Evolutionary conservation across 2,329 filamentous ascomycete species (phyloP).

Genomic region (Fusarium praegraminearum): DNA sequence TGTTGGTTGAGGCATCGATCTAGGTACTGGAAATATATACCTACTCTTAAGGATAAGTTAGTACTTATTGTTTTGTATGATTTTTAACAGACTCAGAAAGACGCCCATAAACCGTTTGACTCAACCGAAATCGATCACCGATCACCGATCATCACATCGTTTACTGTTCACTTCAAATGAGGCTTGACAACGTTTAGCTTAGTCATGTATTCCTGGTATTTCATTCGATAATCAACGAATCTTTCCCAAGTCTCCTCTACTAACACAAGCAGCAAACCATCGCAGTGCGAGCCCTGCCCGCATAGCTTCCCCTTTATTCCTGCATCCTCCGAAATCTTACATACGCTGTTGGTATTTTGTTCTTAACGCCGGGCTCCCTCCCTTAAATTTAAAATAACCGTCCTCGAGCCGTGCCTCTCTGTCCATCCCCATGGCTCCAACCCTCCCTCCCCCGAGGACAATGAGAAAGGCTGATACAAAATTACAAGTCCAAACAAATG

Average conservation of each 20-base stretch:
- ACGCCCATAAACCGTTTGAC: not conserved
- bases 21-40: not conserved
- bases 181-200: not conserved
- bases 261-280: constrained; percentile 29
- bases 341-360: constrained; percentile 47
- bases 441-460: constrained; percentile 27
- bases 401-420: constrained; percentile 22
- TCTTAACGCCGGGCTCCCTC: constrained; percentile 48
- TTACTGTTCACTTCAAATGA: not conserved
- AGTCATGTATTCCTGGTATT: constrained; percentile 28
- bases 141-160: not conserved
- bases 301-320: constrained; percentile 20
- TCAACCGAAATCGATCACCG: not conserved
- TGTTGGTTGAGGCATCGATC: not conserved
- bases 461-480: constrained; percentile 32
- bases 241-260: constrained; percentile 20
- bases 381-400: constrained; percentile 23
- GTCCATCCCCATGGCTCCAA: constrained; percentile 15
- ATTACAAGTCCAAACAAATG: constrained; percentile 40
- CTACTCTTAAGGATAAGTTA: not conserved
- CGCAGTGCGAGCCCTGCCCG: constrained; percentile 27
- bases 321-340: constrained; percentile 46
- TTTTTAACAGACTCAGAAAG: not conserved
- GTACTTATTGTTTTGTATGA: not conserved
- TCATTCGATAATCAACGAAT: constrained; percentile 26